These are phyloP conservation scores for Tylopilus sp. DNA, from an alignment of 768 basidiomycete genomes.

Conservation along the genomic window DNA sequence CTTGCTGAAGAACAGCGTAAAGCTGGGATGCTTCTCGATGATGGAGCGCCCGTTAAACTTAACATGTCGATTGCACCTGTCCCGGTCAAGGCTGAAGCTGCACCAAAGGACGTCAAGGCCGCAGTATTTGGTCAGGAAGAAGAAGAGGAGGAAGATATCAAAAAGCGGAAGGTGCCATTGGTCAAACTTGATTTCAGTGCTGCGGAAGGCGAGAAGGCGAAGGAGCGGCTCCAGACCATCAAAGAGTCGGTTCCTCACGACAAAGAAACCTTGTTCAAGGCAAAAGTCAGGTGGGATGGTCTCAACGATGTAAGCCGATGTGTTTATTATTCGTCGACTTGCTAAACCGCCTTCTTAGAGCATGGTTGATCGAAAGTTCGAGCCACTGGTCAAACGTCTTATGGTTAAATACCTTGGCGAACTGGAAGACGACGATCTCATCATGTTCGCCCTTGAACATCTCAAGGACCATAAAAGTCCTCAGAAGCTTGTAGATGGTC, in stretches of 20 bases:
- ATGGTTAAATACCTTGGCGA: constrained; percentile 90
- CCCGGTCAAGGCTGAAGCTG: constrained; percentile 44
- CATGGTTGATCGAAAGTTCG: constrained; percentile 82
- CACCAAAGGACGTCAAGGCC: constrained; percentile 45
- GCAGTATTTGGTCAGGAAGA: constrained; percentile 78
- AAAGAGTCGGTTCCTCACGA: constrained; percentile 71
- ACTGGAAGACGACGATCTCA: constrained; percentile 88
- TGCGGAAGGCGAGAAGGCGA: constrained; percentile 77
- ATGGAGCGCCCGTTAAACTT: constrained; percentile 86
- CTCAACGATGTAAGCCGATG: constrained; percentile 68
- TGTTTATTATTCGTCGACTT: neutral
- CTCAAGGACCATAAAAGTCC: constrained; percentile 88
- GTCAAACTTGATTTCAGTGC: constrained; percentile 89
- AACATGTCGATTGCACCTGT: constrained; percentile 66
- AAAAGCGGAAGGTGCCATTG: constrained; percentile 82
- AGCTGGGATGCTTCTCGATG: constrained; percentile 86
- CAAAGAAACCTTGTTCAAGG: constrained; percentile 74
- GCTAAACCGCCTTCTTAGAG: constrained; percentile 43
- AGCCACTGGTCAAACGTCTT: constrained; percentile 75
- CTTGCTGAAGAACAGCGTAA: constrained; percentile 88
- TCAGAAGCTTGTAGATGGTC: constrained; percentile 79
- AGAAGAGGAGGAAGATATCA: constrained; percentile 77
- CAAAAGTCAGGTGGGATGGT: constrained; percentile 90
- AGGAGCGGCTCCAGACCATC: constrained; percentile 78
- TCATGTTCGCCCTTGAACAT: constrained; percentile 92